These are phyloP conservation scores for Crepidotus variabilis DNA, from an alignment of 768 basidiomycete species.

Conservation along the genomic window DNA sequence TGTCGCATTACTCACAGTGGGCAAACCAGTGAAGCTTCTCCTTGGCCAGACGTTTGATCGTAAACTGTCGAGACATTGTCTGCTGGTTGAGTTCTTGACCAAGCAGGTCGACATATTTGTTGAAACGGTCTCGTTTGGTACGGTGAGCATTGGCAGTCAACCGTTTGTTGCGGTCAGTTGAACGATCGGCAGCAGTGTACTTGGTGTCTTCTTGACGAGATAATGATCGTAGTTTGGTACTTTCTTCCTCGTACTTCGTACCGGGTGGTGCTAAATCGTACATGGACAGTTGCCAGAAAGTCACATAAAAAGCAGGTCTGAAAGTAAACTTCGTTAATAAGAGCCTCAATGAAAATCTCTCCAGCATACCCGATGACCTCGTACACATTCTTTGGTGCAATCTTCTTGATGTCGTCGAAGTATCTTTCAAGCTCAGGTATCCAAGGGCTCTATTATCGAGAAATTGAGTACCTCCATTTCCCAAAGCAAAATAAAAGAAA, in stretches of 20 bases:
- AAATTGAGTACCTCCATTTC: neutral
- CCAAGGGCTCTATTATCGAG: slow-evolving; percentile 64
- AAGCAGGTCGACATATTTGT: slow-evolving; percentile 52
- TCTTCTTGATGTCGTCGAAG: slow-evolving; percentile 72
- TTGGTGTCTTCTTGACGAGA: slow-evolving; percentile 68
- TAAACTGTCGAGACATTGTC: slow-evolving; percentile 65
- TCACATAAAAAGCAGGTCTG: slow-evolving; percentile 89
- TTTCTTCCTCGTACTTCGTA: slow-evolving; percentile 77
- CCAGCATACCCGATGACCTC: slow-evolving; percentile 67
- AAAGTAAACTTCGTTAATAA: slow-evolving; percentile 7
- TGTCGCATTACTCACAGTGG: slow-evolving; percentile 37
- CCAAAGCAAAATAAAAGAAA: neutral
- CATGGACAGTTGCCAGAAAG: slow-evolving; percentile 95
- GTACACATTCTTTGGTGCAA: slow-evolving; percentile 62
- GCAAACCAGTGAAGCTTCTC: slow-evolving; percentile 86
- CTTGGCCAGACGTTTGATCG: slow-evolving; percentile 68
- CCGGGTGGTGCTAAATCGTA: slow-evolving; percentile 84
- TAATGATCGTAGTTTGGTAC: slow-evolving; percentile 51
- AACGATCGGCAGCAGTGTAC: slow-evolving; percentile 65
- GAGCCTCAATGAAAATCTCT: neutral
- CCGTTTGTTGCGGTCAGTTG: slow-evolving; percentile 60
- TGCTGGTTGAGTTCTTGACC: slow-evolving; percentile 76
- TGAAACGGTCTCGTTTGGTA: slow-evolving; percentile 62
- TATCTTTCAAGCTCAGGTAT: slow-evolving; percentile 66
- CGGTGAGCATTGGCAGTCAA: slow-evolving; percentile 55